Evolutionary conservation across 352 stramenopile species (phyloP).

Genomic region (Blastocystis sp.): DNA sequence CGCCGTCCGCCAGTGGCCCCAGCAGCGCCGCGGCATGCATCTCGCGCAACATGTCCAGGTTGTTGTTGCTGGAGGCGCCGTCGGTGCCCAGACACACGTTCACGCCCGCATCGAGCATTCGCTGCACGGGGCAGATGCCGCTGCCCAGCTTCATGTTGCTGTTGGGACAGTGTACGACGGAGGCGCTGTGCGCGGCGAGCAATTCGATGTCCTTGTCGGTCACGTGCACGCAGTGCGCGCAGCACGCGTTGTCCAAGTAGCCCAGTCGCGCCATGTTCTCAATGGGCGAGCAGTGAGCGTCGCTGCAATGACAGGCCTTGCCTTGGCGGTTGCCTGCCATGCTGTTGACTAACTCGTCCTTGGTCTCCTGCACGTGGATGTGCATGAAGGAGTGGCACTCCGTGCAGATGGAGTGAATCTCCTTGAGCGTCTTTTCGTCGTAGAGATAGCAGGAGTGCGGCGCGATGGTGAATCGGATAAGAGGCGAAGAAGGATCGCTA

Average conservation of each 20-base stretch:
- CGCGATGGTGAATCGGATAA: conserved; percentile 75
- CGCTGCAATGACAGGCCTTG: conserved; percentile 80
- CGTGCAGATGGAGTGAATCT: conserved; percentile 73
- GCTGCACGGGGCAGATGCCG: conserved; percentile 79
- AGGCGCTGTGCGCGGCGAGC: conserved; percentile 74
- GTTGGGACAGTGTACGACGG: conserved; percentile 83
- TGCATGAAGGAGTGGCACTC: conserved; percentile 78
- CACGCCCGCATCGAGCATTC: conserved; percentile 78
- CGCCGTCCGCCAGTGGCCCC: conserved; percentile 77
- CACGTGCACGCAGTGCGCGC: conserved; percentile 80
- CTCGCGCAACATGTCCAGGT: conserved; percentile 83
- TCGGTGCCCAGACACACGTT: conserved; percentile 84
- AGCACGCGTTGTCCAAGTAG: conserved; percentile 77
- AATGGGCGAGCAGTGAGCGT: conserved; percentile 77
- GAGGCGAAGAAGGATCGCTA: not conserved
- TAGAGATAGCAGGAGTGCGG: conserved; percentile 83
- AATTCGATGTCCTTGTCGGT: conserved; percentile 79
- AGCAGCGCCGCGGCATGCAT: conserved; percentile 83
- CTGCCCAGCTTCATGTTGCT: conserved; percentile 83
- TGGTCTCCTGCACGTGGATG: conserved; percentile 83
- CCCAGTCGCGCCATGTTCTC: conserved; percentile 80
- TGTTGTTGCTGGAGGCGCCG: conserved; percentile 82
- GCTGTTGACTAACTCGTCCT: conserved; percentile 79
- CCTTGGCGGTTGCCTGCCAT: conserved; percentile 76
- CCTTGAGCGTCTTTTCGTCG: conserved; percentile 76